Base-by-base conservation (phyloP, 495 filamentous ascomycete genomes). In the Aspergillus nanangensis region DNA sequence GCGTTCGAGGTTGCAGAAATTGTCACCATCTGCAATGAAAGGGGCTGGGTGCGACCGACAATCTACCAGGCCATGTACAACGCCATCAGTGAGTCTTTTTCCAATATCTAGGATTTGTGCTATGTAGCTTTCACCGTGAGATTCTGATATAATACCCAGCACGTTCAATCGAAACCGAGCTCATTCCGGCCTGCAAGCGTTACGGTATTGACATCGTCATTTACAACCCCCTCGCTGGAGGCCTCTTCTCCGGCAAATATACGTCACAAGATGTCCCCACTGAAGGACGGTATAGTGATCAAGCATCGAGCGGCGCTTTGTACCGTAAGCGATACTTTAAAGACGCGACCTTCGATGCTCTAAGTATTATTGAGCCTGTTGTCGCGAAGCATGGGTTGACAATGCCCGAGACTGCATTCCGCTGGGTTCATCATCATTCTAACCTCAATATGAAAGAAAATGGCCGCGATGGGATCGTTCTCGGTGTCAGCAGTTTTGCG, bases 1-100 rank as follows among this genome's bases (percentile, higher is more conserved):
- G 81, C 90, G 7, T 95, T 86, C 57, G 90, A 96, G 65, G 88
- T 96, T 8, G 91, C 91, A 3, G 91, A 96, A 73, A 74, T 95
- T 17, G 87, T 84, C 3, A 77, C 89, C 44, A 80, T 83, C n/a
- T 93, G 87, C 69, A 82, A 84, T 51, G 79, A 86, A 67, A 81
- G 85, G 50, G 81, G 81, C n/a, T 87, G 77, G 75, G 71, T 81
- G 43, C 76, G 75, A 25, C 80, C 80, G 0, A 74, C 70, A 10
- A 81, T 81, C n/a, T 85, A 79, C 57, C 80, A 84, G 50, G 81
- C 76, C 19, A 72, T 82, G 50, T 86, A 86, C 57, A 81, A 86
- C 61, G 75, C 80, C 8, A 74, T 85, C 8, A 79, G 69, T 70
- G 53, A 49, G 68, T 53, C 20, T 9, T 15, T 9, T 32, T 89